phyloP scores from a whole-genome alignment of 1,139 yeast genomes.

The Yamadazyma dendronema region DNA sequence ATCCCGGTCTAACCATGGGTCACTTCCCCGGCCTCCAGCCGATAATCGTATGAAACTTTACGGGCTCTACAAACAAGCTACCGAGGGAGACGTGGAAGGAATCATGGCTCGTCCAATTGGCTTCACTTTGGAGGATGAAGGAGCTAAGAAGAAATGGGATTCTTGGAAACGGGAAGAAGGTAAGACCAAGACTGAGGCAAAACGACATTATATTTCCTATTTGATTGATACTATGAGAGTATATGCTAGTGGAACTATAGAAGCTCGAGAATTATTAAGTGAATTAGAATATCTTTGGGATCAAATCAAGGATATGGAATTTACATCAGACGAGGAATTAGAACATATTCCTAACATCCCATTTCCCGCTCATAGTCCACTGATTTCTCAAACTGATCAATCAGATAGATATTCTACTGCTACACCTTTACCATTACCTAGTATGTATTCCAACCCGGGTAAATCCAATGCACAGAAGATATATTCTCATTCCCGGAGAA shows the following conservation, averaged over 20 bases:
- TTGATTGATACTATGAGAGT: conserved; percentile 71
- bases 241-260: conserved; percentile 67
- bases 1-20: conserved; percentile 64
- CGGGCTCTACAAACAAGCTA: conserved; percentile 85
- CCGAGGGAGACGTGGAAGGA: conserved; percentile 78
- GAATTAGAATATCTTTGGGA: conserved; percentile 76
- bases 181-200: conserved; percentile 68
- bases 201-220: conserved; percentile 63
- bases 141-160: conserved; percentile 75
- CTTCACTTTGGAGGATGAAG: conserved; percentile 57
- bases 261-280: conserved; percentile 61
- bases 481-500: conserved; percentile 45
- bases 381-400: conserved; percentile 33
- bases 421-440: conserved; percentile 29
- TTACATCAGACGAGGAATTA: conserved; percentile 28
- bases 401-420: conserved; percentile 39
- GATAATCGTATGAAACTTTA: conserved; percentile 67
- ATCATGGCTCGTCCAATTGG: conserved; percentile 68
- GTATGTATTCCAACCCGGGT: conserved; percentile 20
- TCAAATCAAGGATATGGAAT: conserved; percentile 59
- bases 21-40: conserved; percentile 78
- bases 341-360: conserved; percentile 26
- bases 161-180: conserved; percentile 84
- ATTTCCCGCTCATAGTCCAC: conserved; percentile 39
- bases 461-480: conserved; percentile 41